phyloP scores from a whole-genome alignment of 495 filamentous ascomycete species.

The Aspergillus mulundensis region DNA sequence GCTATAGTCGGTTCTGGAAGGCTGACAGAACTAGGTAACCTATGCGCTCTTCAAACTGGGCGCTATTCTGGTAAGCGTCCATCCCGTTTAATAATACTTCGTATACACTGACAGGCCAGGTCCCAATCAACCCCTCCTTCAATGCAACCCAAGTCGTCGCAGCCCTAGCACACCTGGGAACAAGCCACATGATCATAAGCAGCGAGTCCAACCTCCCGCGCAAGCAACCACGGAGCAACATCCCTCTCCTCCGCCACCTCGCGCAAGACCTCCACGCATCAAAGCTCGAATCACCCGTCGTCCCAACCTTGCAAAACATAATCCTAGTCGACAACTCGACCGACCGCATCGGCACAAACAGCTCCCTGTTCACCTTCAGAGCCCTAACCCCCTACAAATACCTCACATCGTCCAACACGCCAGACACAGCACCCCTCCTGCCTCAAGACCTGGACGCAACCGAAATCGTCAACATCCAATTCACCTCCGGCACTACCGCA shows the following conservation, averaged over 20 bases:
- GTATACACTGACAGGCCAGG: constrained; percentile 35
- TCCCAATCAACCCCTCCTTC: constrained; percentile 91
- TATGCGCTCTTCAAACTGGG: constrained; percentile 93
- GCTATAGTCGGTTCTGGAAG: background rate
- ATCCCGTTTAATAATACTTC: background rate
- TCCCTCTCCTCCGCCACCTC: constrained; percentile 61
- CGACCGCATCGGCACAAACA: constrained; percentile 58
- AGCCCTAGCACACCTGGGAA: constrained; percentile 71
- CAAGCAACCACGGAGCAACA: constrained; percentile 74
- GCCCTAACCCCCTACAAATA: constrained; percentile 51
- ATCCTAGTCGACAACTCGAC: constrained; percentile 78
- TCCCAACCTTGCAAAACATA: constrained; percentile 67
- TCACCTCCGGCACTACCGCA: constrained; percentile 90
- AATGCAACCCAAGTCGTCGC: constrained; percentile 72
- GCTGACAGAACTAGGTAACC: constrained; percentile 46
- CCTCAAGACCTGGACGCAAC: constrained; percentile 51
- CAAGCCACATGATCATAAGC: constrained; percentile 75
- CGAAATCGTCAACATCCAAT: constrained; percentile 93
- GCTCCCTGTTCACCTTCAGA: constrained; percentile 37
- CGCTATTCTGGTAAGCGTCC: constrained; percentile 66
- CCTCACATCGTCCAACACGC: constrained; percentile 42
- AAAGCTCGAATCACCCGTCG: constrained; percentile 56
- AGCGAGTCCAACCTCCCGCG: constrained; percentile 81
- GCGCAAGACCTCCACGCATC: constrained; percentile 52
- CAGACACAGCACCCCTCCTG: constrained; percentile 38